Conservation (phyloP, 306 rosid species). For the Quillaja saponaria region DNA sequence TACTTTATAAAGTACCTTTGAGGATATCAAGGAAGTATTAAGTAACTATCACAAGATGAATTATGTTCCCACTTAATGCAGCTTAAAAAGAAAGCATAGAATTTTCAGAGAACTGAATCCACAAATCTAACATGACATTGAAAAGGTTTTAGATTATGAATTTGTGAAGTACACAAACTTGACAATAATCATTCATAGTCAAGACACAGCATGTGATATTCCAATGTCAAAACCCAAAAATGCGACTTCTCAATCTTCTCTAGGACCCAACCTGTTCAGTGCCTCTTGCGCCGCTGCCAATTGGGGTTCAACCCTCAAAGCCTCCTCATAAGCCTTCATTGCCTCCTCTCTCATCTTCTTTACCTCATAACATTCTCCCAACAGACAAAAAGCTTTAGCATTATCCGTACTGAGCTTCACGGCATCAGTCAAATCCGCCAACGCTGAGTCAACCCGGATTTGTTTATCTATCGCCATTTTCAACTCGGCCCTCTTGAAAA, state of each 20-base stretch:
- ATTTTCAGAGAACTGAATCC: too few species aligned
- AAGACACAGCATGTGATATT: too few species aligned
- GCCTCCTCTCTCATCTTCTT: constrained; percentile 80
- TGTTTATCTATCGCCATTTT: constrained; percentile 49
- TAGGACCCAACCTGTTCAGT: constrained; percentile 49
- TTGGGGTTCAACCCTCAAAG: constrained; percentile 54
- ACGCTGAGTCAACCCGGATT: constrained; percentile 54
- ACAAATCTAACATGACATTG: too few species aligned
- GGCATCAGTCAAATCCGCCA: constrained; percentile 58
- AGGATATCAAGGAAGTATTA: too few species aligned
- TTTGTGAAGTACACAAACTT: too few species aligned
- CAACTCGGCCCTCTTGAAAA: constrained; percentile 74
- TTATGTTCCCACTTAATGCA: too few species aligned
- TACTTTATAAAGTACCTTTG: too few species aligned
- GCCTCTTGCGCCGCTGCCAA: constrained; percentile 54
- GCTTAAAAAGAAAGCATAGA: too few species aligned
- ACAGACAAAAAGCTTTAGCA: constrained; percentile 51
- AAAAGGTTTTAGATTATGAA: neutral
- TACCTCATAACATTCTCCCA: constrained; percentile 74
- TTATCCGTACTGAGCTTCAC: constrained; percentile 59
- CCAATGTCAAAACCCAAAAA: neutral
- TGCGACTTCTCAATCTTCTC: neutral
- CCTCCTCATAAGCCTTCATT: constrained; percentile 66
- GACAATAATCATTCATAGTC: neutral
- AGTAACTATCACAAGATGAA: too few species aligned